phyloP scores from a whole-genome alignment of 2,329 filamentous ascomycete genomes.

The Sporothrix variecibatus region DNA sequence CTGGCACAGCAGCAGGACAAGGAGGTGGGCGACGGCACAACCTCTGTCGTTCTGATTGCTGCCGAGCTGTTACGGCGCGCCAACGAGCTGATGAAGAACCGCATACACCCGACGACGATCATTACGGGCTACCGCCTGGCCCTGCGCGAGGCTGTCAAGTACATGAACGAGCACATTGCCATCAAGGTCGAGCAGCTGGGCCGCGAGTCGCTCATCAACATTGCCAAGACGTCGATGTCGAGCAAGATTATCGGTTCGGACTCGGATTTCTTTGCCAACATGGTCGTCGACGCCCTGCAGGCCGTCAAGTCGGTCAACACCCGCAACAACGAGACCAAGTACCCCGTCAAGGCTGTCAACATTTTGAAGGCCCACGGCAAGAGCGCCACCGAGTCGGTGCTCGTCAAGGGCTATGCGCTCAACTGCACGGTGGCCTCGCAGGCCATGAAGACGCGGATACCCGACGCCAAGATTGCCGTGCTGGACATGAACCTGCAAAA shows the following conservation, averaged over 20 bases:
- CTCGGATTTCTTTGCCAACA: slow-evolving; percentile 94
- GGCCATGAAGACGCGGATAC: slow-evolving; percentile 91
- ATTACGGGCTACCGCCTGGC: slow-evolving; percentile 97
- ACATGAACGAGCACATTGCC: slow-evolving; percentile 98
- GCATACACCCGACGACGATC: slow-evolving; percentile 98
- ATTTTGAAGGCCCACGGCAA: slow-evolving; percentile 98
- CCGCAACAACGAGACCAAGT: slow-evolving; percentile 80
- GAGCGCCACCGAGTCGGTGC: slow-evolving; percentile 78
- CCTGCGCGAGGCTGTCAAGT: slow-evolving; percentile 93
- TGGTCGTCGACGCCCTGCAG: slow-evolving; percentile 95
- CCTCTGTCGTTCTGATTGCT: slow-evolving; percentile 95
- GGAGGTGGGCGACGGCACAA: slow-evolving; percentile 97
- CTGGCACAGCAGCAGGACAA: slow-evolving; percentile 98
- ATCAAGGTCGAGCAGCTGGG: slow-evolving; percentile 92
- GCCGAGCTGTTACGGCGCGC: slow-evolving; percentile 89
- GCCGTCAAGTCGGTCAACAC: slow-evolving; percentile 93
- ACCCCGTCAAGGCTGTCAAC: slow-evolving; percentile 98
- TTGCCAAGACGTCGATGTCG: slow-evolving; percentile 98
- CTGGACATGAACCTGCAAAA: slow-evolving; percentile 99
- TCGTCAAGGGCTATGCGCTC: slow-evolving; percentile 94
- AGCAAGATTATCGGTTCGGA: slow-evolving; percentile 98
- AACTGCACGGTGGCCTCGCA: slow-evolving; percentile 99
- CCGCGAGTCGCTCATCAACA: slow-evolving; percentile 86
- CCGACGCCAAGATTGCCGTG: slow-evolving; percentile 93
- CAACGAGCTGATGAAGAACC: slow-evolving; percentile 99